Base-by-base conservation (phyloP, 345 rosid species). In the Sisymbrium altissimum region DNA sequence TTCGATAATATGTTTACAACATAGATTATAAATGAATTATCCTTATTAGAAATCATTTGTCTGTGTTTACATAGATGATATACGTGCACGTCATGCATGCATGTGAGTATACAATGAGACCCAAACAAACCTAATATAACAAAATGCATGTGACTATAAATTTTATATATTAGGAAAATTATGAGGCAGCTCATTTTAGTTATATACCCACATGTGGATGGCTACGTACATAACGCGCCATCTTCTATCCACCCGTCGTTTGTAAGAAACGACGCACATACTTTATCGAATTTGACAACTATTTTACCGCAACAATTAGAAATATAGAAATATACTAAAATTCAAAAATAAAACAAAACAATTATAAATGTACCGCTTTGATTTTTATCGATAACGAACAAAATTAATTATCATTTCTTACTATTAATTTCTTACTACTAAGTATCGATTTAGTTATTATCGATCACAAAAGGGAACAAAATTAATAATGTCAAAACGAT, bases 1-100 rank as follows among this genome's bases (percentile, higher is more conserved):
- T 6, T 11, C 11, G 7, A 29, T 19, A 12, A 21, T 60, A 13
- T 13, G 12, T 10, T 60, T 39, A 45, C 55, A 48, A 12, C n/a
- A 32, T 46, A 30, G 10, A 65, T 18, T 30, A 18, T 3, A 11
- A 3, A 45, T 17, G 21, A 33, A 66, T 7, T 4, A 19, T 13
- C 7, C 52, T 66, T 23, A 36, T 66, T 38, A 13, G 27, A 52
- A 39, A 53, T 18, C 55, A 59, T 58, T 57, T 58, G 66, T 44
- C 0, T 65, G 4, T 36, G 9, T 27, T 36, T 30, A 45, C 61
- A 71, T 36, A 12, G 6, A 60, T 29, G 62, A 10, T 39, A 62
- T 39, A 33, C 52, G 53, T 62, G 69, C 68, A 61, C 75, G 68
- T 71, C 52, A 71, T 50, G 15, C 68, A 71, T 62, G 68, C 69